Evolutionary conservation across 2,329 filamentous ascomycete species (phyloP).

Genomic region (Phialemonium atrogriseum): DNA sequence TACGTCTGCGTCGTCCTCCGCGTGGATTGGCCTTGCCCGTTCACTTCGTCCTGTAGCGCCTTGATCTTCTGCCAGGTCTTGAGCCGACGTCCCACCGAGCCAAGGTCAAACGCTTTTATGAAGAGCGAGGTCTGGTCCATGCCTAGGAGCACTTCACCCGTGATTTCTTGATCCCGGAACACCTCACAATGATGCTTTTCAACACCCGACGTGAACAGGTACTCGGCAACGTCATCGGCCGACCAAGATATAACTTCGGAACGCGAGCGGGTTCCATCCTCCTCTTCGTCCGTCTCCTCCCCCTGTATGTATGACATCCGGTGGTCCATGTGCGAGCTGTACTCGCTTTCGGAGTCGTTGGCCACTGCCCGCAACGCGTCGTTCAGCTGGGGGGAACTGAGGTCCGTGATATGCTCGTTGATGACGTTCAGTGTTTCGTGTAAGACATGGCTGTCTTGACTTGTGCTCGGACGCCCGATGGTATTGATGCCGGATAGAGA

Average conservation of each 20-base stretch:
- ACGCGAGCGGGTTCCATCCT: slow-evolving; percentile 58
- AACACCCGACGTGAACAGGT: slow-evolving; percentile 76
- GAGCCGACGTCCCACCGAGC: slow-evolving; percentile 78
- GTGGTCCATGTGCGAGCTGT: slow-evolving; percentile 69
- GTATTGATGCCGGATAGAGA: slow-evolving; percentile 24
- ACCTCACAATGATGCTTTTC: slow-evolving; percentile 89
- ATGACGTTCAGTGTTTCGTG: slow-evolving; percentile 31
- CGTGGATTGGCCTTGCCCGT: slow-evolving; percentile 34
- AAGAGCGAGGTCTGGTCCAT: slow-evolving; percentile 96
- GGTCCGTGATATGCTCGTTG: slow-evolving; percentile 90
- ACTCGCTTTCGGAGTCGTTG: slow-evolving; percentile 82
- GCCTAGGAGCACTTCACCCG: slow-evolving; percentile 82
- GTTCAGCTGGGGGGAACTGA: slow-evolving; percentile 49
- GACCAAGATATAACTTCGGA: slow-evolving; percentile 74
- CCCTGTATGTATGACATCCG: slow-evolving; percentile 88
- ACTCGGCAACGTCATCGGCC: slow-evolving; percentile 76
- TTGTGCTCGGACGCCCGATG: slow-evolving; percentile 31
- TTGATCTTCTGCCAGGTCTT: slow-evolving; percentile 98
- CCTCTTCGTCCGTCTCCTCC: slow-evolving; percentile 91
- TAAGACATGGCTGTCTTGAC: slow-evolving; percentile 35
- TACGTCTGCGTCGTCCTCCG: slow-evolving; percentile 48
- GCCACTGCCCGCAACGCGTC: slow-evolving; percentile 42
- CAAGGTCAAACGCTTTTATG: slow-evolving; percentile 90
- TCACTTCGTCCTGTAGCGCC: slow-evolving; percentile 78
- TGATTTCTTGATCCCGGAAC: slow-evolving; percentile 92